These are phyloP conservation scores for Arabidopsis lyrata DNA, from an alignment of 441 rosid genomes.

Conservation along the genomic window DNA sequence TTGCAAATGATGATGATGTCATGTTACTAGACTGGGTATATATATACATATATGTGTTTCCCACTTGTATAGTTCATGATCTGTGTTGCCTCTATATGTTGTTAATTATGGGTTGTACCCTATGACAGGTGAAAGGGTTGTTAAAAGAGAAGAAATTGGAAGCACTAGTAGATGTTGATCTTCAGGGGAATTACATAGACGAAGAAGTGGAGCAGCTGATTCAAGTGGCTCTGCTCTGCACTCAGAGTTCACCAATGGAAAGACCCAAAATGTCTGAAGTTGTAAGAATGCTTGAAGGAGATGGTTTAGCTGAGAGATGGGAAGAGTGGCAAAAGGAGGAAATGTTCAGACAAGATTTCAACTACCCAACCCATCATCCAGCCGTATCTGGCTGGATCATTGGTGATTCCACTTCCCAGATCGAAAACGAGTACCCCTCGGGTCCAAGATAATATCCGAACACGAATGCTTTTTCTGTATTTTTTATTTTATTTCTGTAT, in stretches of 20 bases:
- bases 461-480: slow-evolving; percentile 17
- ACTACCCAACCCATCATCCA: slow-evolving; percentile 40
- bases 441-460: slow-evolving; percentile 43
- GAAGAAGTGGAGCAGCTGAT: slow-evolving; percentile 87
- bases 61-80: neutral
- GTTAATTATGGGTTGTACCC: slow-evolving; percentile 27
- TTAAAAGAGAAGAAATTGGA: slow-evolving; percentile 83
- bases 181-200: slow-evolving; percentile 68
- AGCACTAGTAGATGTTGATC: slow-evolving; percentile 86
- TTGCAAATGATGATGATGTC: slow-evolving; percentile 83
- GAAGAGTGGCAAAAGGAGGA: slow-evolving; percentile 94
- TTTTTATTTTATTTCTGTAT: slow-evolving; percentile 27
- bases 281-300: slow-evolving; percentile 93
- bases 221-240: slow-evolving; percentile 88
- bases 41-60: slow-evolving; percentile 32
- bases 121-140: slow-evolving; percentile 76
- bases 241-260: slow-evolving; percentile 83
- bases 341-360: slow-evolving; percentile 71
- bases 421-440: slow-evolving; percentile 46
- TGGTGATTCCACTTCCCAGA: slow-evolving; percentile 45
- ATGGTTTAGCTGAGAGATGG: slow-evolving; percentile 91
- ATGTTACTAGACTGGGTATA: slow-evolving; percentile 92
- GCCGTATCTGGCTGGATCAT: slow-evolving; percentile 42
- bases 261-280: slow-evolving; percentile 96
- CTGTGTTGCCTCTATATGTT: slow-evolving; percentile 6